phyloP scores from a whole-genome alignment of 345 rosid genomes.

The Barbarea vulgaris region DNA sequence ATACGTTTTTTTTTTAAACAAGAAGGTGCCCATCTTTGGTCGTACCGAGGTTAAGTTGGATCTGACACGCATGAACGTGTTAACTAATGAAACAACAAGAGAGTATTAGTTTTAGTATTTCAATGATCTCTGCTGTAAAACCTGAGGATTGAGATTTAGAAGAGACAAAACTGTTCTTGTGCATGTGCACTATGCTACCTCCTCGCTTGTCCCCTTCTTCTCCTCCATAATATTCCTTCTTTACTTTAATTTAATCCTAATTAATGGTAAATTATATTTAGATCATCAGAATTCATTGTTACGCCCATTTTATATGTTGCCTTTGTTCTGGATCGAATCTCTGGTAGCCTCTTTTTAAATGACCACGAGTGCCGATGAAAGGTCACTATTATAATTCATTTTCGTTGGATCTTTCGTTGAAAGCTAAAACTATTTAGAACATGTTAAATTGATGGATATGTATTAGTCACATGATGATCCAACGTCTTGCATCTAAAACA shows the following conservation, averaged over 20 bases:
- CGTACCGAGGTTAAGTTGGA: conserved; percentile 28
- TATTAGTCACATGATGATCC: conserved; percentile 17
- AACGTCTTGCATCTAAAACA: not conserved
- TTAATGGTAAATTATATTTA: not conserved
- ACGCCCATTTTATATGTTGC: not conserved
- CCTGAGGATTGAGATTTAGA: conserved; percentile 29
- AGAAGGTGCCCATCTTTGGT: conserved; percentile 17
- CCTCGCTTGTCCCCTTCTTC: conserved; percentile 31
- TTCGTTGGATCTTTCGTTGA: conserved; percentile 4
- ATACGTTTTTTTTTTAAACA: not conserved
- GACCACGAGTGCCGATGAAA: conserved; percentile 27
- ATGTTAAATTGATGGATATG: conserved; percentile 1
- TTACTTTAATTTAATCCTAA: conserved; percentile 18
- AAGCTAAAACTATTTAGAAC: not conserved
- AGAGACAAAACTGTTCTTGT: conserved; percentile 50
- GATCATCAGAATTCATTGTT: not conserved
- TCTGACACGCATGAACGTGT: conserved; percentile 35
- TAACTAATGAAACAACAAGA: conserved; percentile 24
- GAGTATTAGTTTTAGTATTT: conserved; percentile 35
- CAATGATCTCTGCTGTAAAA: conserved; percentile 31
- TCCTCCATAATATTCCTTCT: conserved; percentile 28
- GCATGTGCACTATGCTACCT: conserved; percentile 53
- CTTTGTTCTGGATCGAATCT: conserved; percentile 32
- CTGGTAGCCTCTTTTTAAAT: conserved; percentile 13
- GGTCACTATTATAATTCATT: not conserved